phyloP scores from a whole-genome alignment of 2,329 filamentous ascomycete genomes.

The Hymenoscyphus scutula region DNA sequence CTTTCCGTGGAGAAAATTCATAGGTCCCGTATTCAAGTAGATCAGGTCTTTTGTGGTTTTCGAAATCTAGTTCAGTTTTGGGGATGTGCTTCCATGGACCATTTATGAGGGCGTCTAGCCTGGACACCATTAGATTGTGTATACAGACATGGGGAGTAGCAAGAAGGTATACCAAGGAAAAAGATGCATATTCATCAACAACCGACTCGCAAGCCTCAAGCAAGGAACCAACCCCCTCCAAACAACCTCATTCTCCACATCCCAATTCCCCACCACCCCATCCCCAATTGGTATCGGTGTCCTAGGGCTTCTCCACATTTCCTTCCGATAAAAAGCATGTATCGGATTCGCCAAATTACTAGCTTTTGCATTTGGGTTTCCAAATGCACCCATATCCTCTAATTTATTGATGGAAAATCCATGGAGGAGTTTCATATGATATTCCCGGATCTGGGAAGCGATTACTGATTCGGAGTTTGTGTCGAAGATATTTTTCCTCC shows the following conservation, averaged over 20 bases:
- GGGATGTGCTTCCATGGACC: background rate
- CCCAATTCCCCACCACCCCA: background rate
- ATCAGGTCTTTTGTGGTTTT: background rate
- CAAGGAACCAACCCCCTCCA: background rate
- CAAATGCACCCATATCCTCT: background rate
- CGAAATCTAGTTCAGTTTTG: background rate
- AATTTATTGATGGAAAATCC: background rate
- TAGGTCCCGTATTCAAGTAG: background rate
- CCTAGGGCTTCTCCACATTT: background rate
- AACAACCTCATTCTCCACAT: background rate
- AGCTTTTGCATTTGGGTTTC: background rate
- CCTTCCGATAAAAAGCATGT: background rate
- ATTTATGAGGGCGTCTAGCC: background rate
- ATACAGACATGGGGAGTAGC: background rate
- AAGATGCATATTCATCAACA: background rate
- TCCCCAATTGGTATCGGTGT: background rate
- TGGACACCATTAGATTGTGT: background rate
- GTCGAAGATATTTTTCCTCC: background rate
- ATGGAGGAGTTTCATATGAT: background rate
- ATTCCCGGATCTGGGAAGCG: background rate
- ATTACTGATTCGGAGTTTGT: background rate
- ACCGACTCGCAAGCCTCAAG: background rate
- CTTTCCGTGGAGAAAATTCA: background rate
- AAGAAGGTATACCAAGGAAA: background rate
- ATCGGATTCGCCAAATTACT: background rate